Base-by-base conservation (phyloP, 306 rosid genomes). In the Urtica urens region DNA sequence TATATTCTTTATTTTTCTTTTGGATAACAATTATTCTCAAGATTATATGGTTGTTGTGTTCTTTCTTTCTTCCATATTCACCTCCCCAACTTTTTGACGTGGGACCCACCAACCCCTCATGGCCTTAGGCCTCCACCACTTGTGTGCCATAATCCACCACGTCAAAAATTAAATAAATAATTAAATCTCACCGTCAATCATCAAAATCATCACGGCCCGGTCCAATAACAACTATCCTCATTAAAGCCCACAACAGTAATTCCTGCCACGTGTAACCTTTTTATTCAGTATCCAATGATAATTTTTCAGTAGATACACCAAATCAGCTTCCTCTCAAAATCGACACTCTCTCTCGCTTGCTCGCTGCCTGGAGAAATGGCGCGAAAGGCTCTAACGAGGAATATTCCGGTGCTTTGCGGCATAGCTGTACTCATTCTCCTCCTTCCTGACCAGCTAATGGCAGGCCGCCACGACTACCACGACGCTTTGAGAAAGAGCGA, bases 401-500 rank as follows among this genome's bases (percentile, higher is more conserved):
- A 33, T 12, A 26, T 58, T 42, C 52, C 75, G 2, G 21, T 71
- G 24, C 49, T 75, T 67, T 68, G 60, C 72, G 43, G 51, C 44
- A 1, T 57, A n/a, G 35, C 72, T 15, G 30, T 78, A 51, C 51
- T 79, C 33, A 65, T 38, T 74, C 15, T n/a, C n/a, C n/a, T n/a
- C n/a, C n/a, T n/a, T n/a, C n/a, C n/a, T n/a, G n/a, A n/a, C n/a
- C n/a, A n/a, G 1, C 57, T 74, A 3, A 50, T 7, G 47, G 0
- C 69, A 37, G 67, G 72, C 23, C 57, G 48, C 47, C 95, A 85
- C 29, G 68, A 90, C 81, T 90, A 90, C 73, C 58, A 37, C 38
- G 92, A 85, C 39, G 95, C 99, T 23, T 83, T 90, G 51, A 75
- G 54, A 23, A 90, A 90, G 66, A 70, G 95, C 58, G 99, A 90